Evolutionary conservation across 2,329 filamentous ascomycete genomes (phyloP), one percentile per base, ranked within the genome.

Genomic region (Biscogniauxia marginata): DNA sequence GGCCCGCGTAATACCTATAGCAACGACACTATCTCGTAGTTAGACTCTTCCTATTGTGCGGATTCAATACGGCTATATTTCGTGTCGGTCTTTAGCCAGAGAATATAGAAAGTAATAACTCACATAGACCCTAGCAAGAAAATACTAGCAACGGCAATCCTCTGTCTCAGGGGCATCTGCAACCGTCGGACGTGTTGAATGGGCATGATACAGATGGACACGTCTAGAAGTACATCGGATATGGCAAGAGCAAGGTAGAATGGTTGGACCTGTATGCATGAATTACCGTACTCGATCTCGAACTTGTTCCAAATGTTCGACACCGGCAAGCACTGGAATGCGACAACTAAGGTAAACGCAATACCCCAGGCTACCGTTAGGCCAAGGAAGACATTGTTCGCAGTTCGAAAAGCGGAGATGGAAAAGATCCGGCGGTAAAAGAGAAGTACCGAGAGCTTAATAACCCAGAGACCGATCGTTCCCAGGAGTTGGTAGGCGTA

Each of bases 361-460:
- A 61, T 57, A 22, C 55, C 61, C 55, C 57, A 62, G 19, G 46
- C 34, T 1, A 44, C 50, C 23, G 52, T 51, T 2, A 63, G n/a
- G 70, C 52, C 54, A 19, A 64, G 58, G 43, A 57, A 51, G 47
- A 61, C 30, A 46, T 63, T 60, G 52, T 64, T 64, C 50, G 58
- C 44, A 20, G 54, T 18, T 20, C 54, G 55, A 51, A 61, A 61
- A 11, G 51, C 30, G n/a, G 23, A 53, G 11, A 62, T 52, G 2
- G 51, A 46, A 50, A 64, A 64, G 46, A 64, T 64, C 4, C 62
- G 23, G 3, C 62, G 53, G 50, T 52, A 64, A 53, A 61, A 64
- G 48, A 61, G 54, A 5, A 64, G 58, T 6, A 64, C 56, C 0
- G 58, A 61, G 1, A 64, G 50, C 34, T 63, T 64, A 47, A 64